Conservation (phyloP, 176 grass and related monocot species). For the Pontederia crassipes region DNA sequence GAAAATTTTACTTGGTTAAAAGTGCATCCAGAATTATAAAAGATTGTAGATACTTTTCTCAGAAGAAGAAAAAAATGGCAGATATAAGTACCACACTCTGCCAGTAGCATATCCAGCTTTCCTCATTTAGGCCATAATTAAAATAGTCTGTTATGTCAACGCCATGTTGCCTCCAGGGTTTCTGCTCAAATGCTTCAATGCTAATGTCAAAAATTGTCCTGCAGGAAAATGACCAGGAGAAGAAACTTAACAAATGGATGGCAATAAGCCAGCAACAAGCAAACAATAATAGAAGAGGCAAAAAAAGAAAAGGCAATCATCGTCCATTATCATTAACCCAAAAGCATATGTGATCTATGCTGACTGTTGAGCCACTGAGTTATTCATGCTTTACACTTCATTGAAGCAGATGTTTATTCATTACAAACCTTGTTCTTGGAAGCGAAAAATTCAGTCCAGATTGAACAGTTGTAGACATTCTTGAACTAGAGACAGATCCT, state of each 20-base stretch:
- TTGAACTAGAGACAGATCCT: not conserved
- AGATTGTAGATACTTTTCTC: too few species aligned
- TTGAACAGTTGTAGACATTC: slow-evolving; percentile 25
- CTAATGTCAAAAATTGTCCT: slow-evolving; percentile 33
- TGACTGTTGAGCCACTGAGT: not conserved
- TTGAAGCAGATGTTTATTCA: not conserved
- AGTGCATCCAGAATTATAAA: not conserved
- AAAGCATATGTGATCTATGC: not conserved
- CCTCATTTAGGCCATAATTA: slow-evolving; percentile 69
- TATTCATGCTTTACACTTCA: not conserved
- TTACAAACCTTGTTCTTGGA: slow-evolving; percentile 55
- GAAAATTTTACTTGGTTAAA: slow-evolving; percentile 5
- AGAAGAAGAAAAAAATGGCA: slow-evolving; percentile 6
- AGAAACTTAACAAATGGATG: too few species aligned
- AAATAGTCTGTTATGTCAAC: slow-evolving; percentile 59
- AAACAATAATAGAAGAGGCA: not conserved
- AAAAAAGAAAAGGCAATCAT: not conserved
- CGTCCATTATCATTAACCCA: not conserved
- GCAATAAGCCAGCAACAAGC: too few species aligned
- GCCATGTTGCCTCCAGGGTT: slow-evolving; percentile 61
- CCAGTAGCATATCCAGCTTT: slow-evolving; percentile 78
- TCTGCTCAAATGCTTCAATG: slow-evolving; percentile 63
- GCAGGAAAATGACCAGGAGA: slow-evolving; percentile 4
- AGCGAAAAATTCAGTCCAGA: slow-evolving; percentile 46
- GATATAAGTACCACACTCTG: slow-evolving; percentile 32